Conservation (phyloP, 495 filamentous ascomycete species). For the Penicillium arizonense region DNA sequence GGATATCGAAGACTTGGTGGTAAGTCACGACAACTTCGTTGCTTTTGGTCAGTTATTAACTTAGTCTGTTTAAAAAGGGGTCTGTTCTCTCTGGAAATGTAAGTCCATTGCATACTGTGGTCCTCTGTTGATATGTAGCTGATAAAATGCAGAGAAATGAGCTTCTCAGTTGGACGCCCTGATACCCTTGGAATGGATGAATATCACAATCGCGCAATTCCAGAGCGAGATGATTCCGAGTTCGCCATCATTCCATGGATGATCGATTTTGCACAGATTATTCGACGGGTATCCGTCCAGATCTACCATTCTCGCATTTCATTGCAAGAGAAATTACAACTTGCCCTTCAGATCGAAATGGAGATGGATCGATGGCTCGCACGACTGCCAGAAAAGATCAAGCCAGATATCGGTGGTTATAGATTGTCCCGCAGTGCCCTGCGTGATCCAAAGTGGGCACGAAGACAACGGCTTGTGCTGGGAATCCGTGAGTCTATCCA, state of each 20-base stretch:
- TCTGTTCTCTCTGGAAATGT: conserved; percentile 43
- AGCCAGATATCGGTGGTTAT: conserved; percentile 28
- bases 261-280: conserved; percentile 42
- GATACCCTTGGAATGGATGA: conserved; percentile 45
- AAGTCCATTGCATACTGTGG: not conserved
- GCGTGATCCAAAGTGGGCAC: conserved; percentile 41
- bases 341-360: conserved; percentile 36
- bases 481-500: conserved; percentile 31
- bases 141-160: conserved; percentile 33
- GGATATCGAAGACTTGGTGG: conserved; percentile 47
- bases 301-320: conserved; percentile 42
- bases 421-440: conserved; percentile 22
- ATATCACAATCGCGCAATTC: conserved; percentile 41
- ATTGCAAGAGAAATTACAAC: conserved; percentile 36
- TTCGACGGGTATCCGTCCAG: conserved; percentile 39
- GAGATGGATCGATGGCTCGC: conserved; percentile 39
- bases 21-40: conserved; percentile 12
- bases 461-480: conserved; percentile 35
- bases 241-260: conserved; percentile 44
- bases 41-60: not conserved
- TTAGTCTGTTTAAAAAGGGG: conserved; percentile 23
- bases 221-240: conserved; percentile 36
- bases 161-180: conserved; percentile 40
- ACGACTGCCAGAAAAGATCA: conserved; percentile 32
- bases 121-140: not conserved